A percentile compares a stretch with the other conserved stretches of the same genome.
phyloP scores from a whole-genome alignment of 345 rosid genomes.

The Firmiana major region DNA sequence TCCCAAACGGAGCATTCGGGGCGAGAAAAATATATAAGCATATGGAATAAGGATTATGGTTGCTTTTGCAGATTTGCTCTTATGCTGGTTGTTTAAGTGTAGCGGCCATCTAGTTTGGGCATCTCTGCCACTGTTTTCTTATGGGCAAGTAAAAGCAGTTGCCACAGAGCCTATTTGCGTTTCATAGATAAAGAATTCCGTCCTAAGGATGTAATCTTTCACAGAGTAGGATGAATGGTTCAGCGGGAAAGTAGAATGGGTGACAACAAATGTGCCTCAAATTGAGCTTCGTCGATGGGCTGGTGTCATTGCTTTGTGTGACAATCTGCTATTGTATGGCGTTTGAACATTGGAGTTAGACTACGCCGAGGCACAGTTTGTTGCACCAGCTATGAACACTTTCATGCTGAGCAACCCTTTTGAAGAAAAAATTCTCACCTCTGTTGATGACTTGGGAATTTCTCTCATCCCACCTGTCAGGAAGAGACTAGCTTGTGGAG shows the following conservation, averaged over 20 bases:
- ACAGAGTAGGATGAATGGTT: conserved; percentile 87
- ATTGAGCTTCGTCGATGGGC: conserved; percentile 89
- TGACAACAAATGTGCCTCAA: conserved; percentile 76
- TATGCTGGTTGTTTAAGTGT: conserved; percentile 41
- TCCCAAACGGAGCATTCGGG: no score
- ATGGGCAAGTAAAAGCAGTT: conserved; percentile 80
- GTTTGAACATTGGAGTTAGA: conserved; percentile 71
- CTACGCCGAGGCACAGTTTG: conserved; percentile 63
- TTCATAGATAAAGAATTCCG: conserved; percentile 63
- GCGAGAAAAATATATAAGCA: not conserved
- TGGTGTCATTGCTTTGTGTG: conserved; percentile 88
- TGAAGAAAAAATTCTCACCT: conserved; percentile 59
- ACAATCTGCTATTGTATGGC: no score
- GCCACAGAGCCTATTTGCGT: conserved; percentile 66
- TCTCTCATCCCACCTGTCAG: conserved; percentile 82
- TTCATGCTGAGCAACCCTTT: conserved; percentile 88
- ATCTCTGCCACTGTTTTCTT: conserved; percentile 73
- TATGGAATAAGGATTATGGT: not conserved
- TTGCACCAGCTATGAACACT: conserved; percentile 83
- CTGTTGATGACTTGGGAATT: conserved; percentile 76
- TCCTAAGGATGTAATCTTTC: conserved; percentile 61
- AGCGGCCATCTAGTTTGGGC: conserved; percentile 84
- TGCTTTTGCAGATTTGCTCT: not conserved
- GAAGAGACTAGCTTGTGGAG: conserved; percentile 87
- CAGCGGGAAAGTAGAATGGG: conserved; percentile 66